Percentiles rank a stretch among this genome's conserved stretches.
phyloP scores from a whole-genome alignment of 192 early-diverging fungal species.

The Haplosporangium gracile region DNA sequence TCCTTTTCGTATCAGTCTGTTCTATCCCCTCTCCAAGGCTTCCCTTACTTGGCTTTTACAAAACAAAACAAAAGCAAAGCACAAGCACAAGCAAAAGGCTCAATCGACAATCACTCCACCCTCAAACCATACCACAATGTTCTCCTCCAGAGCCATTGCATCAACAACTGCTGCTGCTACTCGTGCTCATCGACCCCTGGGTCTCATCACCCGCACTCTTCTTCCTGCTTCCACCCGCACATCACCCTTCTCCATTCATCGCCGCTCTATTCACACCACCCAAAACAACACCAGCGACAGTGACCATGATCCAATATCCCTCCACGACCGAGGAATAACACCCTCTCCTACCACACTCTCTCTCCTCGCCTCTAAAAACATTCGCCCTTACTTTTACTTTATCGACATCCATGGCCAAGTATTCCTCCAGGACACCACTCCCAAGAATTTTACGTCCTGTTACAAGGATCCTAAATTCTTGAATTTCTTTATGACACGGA shows the following conservation, averaged over 20 bases:
- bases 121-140: not conserved
- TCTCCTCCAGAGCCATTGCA: not conserved
- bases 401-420: conserved; percentile 50
- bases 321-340: conserved; percentile 24
- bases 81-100: not conserved
- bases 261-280: not conserved
- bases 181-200: not conserved
- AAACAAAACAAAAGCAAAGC: not conserved
- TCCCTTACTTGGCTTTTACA: too few relatives aligned
- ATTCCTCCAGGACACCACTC: conserved; percentile 45
- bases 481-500: conserved; percentile 32
- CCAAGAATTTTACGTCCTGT: conserved; percentile 44
- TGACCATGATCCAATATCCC: not conserved
- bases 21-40: not conserved
- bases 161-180: not conserved
- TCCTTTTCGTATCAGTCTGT: not conserved
- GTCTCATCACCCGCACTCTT: not conserved
- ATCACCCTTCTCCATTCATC: not conserved
- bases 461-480: conserved; percentile 46
- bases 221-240: not conserved
- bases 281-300: not conserved
- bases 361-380: conserved; percentile 6
- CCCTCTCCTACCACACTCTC: not conserved
- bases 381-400: conserved; percentile 50
- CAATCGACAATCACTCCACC: conserved; percentile 6